Evolutionary conservation across 225 moss, liverwort and hornwort species (phyloP).

Genomic region (Sphagnum tenellum): DNA sequence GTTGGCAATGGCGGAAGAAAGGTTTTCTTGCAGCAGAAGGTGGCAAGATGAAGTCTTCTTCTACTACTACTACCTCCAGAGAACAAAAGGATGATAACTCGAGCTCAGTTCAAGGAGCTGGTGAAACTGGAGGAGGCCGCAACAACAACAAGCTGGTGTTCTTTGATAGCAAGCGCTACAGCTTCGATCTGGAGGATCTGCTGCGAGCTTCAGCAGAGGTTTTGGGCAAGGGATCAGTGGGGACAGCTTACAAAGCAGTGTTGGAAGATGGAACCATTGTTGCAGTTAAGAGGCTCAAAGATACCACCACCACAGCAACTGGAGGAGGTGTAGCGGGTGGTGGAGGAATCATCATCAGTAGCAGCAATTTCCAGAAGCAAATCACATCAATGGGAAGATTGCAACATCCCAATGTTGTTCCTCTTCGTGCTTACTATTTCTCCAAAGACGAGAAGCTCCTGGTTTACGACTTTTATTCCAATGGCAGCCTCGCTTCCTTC

Average conservation of each 20-base stretch:
- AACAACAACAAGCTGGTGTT: conserved; percentile 69
- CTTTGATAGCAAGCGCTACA: conserved; percentile 60
- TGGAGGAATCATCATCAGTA: not conserved
- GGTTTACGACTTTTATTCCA: conserved; percentile 81
- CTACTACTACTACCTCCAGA: not conserved
- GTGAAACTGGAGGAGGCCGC: conserved; percentile 11
- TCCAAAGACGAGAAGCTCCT: conserved; percentile 91
- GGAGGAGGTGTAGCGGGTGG: too few relatives aligned
- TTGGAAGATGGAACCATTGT: conserved; percentile 68
- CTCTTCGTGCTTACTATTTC: conserved; percentile 69
- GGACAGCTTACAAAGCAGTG: conserved; percentile 86
- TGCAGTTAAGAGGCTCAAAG: conserved; percentile 75
- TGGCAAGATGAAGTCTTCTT: conserved; percentile 12
- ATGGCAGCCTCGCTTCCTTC: conserved; percentile 67
- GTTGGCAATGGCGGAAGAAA: conserved; percentile 11
- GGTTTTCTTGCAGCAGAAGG: conserved; percentile 1
- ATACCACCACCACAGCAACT: conserved; percentile 33
- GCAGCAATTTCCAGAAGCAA: conserved; percentile 69
- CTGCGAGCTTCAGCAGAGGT: conserved; percentile 82
- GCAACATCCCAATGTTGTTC: conserved; percentile 60
- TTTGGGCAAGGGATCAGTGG: conserved; percentile 81
- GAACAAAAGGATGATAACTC: conserved; percentile 50
- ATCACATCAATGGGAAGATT: conserved; percentile 52
- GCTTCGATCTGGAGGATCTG: conserved; percentile 79
- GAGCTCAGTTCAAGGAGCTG: conserved; percentile 51